Evolutionary conservation across 2,329 filamentous ascomycete genomes (phyloP), one percentile per base, ranked within the genome.

Genomic region (Ascochyta fabae): DNA sequence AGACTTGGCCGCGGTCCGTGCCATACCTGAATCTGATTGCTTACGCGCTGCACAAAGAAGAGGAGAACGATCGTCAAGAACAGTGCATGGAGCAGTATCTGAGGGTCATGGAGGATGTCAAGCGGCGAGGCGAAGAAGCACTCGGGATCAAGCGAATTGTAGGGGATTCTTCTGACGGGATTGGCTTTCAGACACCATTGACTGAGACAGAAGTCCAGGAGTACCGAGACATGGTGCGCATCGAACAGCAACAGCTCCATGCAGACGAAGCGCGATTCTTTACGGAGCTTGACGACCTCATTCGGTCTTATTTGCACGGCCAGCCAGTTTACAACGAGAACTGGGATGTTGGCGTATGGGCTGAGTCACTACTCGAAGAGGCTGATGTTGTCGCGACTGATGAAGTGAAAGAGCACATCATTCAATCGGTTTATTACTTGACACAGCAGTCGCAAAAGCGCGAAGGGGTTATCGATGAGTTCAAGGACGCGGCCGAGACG

Each of bases 11-110:
- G 34, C 45, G 27, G 5, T 10, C n/a, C 19, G 39, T 48, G 12
- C 24, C 35, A 4, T 54, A 49, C 12, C 40, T 35, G 2, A 41
- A 54, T 15, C 1, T 45, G 22, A 49, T 54, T 35, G 40, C 34
- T 1, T 12, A 16, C 5, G 6, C 31, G 4, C 19, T 29, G 16
- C 15, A 33, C 10, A 15, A 40, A 16, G 13, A 42, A 4, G 44
- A 54, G 15, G n/a, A 26, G 34, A 6, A 15, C 3, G 3, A 15
- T 10, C 27, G n/a, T 19, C 19, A 10, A n/a, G 5, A 3, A 29
- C 5, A 6, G 6, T 31, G 10, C 10, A 31, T 22, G n/a, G 31
- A 42, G 29, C 36, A 22, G 4, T 53, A 53, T 33, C 12, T 10
- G 2, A 23, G 8, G 9, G 8, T 34, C 2, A 23, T 40, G 10